A percentile compares a stretch with the other conserved stretches of the same genome.
phyloP scores from a whole-genome alignment of 2,329 filamentous ascomycete species.

The Hypoxylon sp. region DNA sequence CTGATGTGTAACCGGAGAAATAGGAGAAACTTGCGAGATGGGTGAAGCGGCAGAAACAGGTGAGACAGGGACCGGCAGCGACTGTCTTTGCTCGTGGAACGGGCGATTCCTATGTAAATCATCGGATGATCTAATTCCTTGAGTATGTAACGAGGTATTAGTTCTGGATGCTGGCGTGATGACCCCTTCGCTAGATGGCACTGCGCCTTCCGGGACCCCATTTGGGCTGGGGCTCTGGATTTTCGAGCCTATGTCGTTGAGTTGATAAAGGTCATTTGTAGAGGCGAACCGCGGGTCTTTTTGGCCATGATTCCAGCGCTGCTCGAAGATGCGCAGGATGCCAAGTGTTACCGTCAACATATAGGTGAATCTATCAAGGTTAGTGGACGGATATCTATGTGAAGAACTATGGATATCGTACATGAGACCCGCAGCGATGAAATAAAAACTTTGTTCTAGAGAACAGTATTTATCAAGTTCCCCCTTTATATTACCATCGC shows the following conservation, averaged over 20 bases:
- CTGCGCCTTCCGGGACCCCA: constrained; percentile 10
- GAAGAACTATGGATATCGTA: constrained; percentile 39
- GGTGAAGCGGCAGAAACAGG: constrained; percentile 42
- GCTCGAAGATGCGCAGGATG: constrained; percentile 52
- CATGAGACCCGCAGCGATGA: constrained; percentile 53
- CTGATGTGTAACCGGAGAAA: constrained; percentile 37
- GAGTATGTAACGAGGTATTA: constrained; percentile 28
- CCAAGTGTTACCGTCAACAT: constrained; percentile 52
- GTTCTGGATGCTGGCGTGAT: constrained; percentile 16
- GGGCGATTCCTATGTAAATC: constrained; percentile 15
- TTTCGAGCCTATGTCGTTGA: constrained; percentile 27
- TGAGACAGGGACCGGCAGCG: constrained; percentile 29
- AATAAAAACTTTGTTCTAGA: constrained; percentile 55
- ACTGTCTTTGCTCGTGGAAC: constrained; percentile 19
- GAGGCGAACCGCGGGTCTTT: constrained; percentile 48
- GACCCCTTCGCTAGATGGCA: constrained; percentile 29
- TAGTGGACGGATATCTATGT: constrained; percentile 18
- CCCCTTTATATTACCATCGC: constrained; percentile 47
- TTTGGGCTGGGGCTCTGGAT: constrained; percentile 15
- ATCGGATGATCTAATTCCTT: constrained; percentile 12
- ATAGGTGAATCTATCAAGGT: constrained; percentile 50
- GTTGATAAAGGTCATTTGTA: constrained; percentile 37
- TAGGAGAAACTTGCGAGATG: constrained; percentile 45
- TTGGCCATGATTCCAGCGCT: constrained; percentile 49
- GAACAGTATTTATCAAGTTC: constrained; percentile 42